These are phyloP conservation scores for Bjerkandera adusta DNA, from an alignment of 1,284 basidiomycete species.

Conservation along the genomic window DNA sequence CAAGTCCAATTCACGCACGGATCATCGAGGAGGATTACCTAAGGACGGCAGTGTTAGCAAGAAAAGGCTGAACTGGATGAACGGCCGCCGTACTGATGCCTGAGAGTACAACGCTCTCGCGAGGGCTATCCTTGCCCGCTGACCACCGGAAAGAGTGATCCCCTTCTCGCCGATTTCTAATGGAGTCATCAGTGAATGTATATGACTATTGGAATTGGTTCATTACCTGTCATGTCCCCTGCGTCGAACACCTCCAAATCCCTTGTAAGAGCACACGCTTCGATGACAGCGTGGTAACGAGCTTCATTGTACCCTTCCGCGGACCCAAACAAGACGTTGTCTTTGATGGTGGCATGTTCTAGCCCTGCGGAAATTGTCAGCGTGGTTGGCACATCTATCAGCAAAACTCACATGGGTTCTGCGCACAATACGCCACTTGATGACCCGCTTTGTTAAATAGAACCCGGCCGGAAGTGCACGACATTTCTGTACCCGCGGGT, in stretches of 20 bases:
- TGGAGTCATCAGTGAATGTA: slow-evolving; percentile 7
- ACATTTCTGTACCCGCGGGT: slow-evolving; percentile 53
- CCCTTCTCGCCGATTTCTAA: slow-evolving; percentile 79
- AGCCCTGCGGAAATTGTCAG: slow-evolving; percentile 41
- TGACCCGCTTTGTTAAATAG: slow-evolving; percentile 62
- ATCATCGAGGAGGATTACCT: slow-evolving; percentile 85
- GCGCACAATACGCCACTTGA: slow-evolving; percentile 64
- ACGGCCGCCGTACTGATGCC: slow-evolving; percentile 42
- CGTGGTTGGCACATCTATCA: background rate
- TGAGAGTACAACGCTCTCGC: slow-evolving; percentile 66
- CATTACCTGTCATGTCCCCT: slow-evolving; percentile 76
- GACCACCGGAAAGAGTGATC: slow-evolving; percentile 77
- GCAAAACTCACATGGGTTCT: slow-evolving; percentile 54
- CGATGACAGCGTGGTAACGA: slow-evolving; percentile 72
- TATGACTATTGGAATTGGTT: no score
- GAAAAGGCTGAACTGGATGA: background rate
- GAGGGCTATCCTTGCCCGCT: slow-evolving; percentile 74
- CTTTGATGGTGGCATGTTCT: slow-evolving; percentile 74
- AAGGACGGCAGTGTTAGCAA: slow-evolving; percentile 20
- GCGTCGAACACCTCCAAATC: slow-evolving; percentile 80
- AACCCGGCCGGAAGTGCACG: slow-evolving; percentile 57
- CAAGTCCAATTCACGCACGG: no score
- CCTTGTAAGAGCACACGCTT: slow-evolving; percentile 75
- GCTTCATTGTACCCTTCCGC: slow-evolving; percentile 60
- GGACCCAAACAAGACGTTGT: slow-evolving; percentile 82